Conservation (phyloP, 139 green algal genomes). For the Chlorella sp. region DNA sequence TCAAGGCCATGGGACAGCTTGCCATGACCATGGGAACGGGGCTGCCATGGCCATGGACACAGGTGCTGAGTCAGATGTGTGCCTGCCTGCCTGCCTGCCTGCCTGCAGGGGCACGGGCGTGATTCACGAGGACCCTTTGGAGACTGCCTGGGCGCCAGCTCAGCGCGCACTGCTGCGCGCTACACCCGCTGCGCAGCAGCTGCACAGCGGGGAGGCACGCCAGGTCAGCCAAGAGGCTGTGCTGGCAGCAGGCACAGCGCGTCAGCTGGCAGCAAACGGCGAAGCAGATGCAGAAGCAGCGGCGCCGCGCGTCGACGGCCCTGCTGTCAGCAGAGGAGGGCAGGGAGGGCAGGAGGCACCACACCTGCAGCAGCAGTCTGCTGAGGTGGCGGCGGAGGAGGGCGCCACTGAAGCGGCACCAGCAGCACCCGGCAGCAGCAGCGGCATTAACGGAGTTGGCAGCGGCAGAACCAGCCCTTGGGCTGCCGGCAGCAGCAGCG, state of each 20-base stretch:
- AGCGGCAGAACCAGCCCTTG: background rate
- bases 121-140: slow-evolving; percentile 67
- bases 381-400: slow-evolving; percentile 9
- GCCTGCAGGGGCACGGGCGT: slow-evolving; percentile 55
- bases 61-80: too few species aligned
- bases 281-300: background rate
- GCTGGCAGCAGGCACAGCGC: background rate
- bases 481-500: slow-evolving; percentile 2
- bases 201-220: slow-evolving; percentile 21
- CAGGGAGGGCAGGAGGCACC: background rate
- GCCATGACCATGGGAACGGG: too few species aligned
- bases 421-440: background rate
- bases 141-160: slow-evolving; percentile 34
- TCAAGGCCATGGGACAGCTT: too few species aligned
- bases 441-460: background rate
- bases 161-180: background rate
- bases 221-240: background rate
- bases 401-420: background rate
- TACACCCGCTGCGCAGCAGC: background rate
- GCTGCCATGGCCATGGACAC: too few species aligned
- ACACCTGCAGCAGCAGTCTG: background rate
- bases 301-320: background rate
- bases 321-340: background rate
- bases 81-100: background rate
- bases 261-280: background rate